A percentile compares a stretch with the other conserved stretches of the same genome.
These are phyloP conservation scores for Insectozyma bohioensis DNA, from an alignment of 1,139 yeast species.

Conservation along the genomic window DNA sequence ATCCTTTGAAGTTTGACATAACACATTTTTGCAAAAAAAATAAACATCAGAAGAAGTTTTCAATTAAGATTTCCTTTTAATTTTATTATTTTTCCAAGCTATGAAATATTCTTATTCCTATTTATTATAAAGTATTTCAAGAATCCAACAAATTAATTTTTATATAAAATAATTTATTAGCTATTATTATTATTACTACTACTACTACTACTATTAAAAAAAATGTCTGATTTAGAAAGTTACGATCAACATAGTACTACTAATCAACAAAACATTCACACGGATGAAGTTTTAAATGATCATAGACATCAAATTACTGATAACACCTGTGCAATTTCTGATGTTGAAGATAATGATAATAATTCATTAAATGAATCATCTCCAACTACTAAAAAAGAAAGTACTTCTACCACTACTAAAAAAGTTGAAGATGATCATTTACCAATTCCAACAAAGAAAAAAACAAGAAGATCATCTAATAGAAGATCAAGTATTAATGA, in stretches of 20 bases:
- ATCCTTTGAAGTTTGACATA: no score
- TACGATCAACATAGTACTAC: constrained; percentile 37
- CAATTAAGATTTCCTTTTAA: no score
- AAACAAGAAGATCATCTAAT: constrained; percentile 7
- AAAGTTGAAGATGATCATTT: constrained; percentile 1
- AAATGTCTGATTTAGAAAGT: constrained; percentile 50
- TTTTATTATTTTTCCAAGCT: no score
- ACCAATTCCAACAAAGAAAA: no score
- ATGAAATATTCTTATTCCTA: no score
- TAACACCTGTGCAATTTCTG: constrained; percentile 20
- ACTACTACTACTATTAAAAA: neutral
- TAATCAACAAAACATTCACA: constrained; percentile 24
- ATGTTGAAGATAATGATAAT: constrained; percentile 7
- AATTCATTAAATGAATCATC: neutral
- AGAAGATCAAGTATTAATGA: constrained; percentile 7
- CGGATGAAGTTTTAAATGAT: constrained; percentile 54
- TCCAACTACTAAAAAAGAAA: neutral
- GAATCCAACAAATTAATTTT: no score
- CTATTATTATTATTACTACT: neutral
- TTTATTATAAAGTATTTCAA: no score
- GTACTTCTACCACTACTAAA: neutral
- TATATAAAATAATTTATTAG: no score
- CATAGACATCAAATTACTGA: constrained; percentile 50
- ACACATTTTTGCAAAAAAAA: no score
- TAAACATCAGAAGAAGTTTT: no score